These are phyloP conservation scores for Botrytis porri DNA, from an alignment of 2,329 filamentous ascomycete genomes.

Conservation along the genomic window DNA sequence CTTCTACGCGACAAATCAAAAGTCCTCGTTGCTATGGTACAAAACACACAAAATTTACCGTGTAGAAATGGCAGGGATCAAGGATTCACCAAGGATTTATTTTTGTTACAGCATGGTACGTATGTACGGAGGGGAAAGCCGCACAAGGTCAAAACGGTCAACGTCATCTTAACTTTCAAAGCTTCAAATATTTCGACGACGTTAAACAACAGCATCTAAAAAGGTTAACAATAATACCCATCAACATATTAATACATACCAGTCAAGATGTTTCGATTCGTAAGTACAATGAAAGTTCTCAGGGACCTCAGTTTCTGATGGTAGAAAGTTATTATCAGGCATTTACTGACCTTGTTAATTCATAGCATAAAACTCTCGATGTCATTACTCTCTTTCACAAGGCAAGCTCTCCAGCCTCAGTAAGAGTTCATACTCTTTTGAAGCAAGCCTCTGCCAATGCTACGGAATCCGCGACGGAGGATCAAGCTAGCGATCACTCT, in stretches of 20 bases:
- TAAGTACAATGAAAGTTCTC: conserved; percentile 25
- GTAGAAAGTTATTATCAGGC: conserved; percentile 10
- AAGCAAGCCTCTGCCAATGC: conserved; percentile 76
- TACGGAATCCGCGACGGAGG: conserved; percentile 63
- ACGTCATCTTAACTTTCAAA: conserved; percentile 5
- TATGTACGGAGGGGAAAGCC: conserved; percentile 1
- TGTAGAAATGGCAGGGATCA: conserved; percentile 9
- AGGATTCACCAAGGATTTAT: neutral
- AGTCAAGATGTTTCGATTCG: conserved; percentile 40
- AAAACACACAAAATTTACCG: conserved; percentile 13
- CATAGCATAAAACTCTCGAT: conserved; percentile 75
- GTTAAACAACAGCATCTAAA: neutral
- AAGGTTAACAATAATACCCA: conserved; percentile 2
- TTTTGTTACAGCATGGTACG: neutral
- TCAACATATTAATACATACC: neutral
- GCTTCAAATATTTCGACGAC: neutral
- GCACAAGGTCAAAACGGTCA: neutral
- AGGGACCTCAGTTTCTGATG: neutral
- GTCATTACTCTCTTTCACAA: conserved; percentile 96
- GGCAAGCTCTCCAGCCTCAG: conserved; percentile 68
- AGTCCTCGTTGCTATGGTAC: neutral
- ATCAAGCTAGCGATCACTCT: conserved; percentile 67
- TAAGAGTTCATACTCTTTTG: conserved; percentile 70
- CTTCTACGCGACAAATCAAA: conserved; percentile 20
- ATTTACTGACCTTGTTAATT: neutral